Evolutionary conservation across 148 eudicot species (phyloP).

Genomic region (Gaultheria prostrata): DNA sequence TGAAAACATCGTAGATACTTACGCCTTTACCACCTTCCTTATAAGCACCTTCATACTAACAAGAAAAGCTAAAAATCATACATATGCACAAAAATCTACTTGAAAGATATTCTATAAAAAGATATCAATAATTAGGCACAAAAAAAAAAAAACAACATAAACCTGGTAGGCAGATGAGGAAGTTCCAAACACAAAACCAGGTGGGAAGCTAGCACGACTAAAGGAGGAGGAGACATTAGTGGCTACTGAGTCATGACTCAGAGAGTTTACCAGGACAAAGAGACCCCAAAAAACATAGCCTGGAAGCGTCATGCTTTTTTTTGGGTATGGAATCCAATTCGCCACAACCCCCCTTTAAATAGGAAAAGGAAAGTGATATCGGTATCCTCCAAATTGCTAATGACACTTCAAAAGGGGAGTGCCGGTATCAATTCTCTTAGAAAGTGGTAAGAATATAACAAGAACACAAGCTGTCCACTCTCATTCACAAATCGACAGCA

Average conservation of each 20-base stretch:
- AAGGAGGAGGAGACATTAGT: neutral
- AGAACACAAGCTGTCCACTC: no score
- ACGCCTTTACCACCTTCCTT: no score
- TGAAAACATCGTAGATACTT: no score
- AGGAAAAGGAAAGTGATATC: neutral
- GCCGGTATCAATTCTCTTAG: no score
- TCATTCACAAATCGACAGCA: no score
- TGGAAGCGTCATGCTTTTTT: neutral
- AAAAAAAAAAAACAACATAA: no score
- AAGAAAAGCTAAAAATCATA: neutral
- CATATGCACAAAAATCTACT: no score
- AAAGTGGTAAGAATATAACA: no score
- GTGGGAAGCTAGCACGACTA: neutral
- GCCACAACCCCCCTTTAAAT: neutral
- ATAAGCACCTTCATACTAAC: conserved; percentile 9
- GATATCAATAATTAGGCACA: no score
- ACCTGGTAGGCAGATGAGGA: conserved; percentile 2
- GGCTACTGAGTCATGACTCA: neutral
- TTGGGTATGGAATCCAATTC: neutral
- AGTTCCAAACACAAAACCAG: conserved; percentile 6
- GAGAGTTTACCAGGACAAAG: neutral
- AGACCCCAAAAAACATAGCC: neutral
- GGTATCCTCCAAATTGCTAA: no score
- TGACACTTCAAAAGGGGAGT: no score
- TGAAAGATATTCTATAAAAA: no score